Conservation (phyloP, 2,329 filamentous ascomycete genomes). For the Kalaharituber pfeilii region DNA sequence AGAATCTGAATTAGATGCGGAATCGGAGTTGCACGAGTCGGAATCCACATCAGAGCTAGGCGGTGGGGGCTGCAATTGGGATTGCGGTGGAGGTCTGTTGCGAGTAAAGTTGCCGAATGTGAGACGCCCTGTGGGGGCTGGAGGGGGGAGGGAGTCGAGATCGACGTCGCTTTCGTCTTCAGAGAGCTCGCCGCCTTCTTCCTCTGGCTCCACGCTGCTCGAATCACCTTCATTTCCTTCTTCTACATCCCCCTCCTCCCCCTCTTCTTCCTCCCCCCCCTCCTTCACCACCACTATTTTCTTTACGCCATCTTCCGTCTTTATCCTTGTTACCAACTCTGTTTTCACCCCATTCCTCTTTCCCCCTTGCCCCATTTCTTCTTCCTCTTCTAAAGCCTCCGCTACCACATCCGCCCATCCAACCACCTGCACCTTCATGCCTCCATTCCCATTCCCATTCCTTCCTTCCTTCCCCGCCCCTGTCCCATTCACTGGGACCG, state of each 20-base stretch:
- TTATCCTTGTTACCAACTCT: conserved; percentile 4
- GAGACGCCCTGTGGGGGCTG: neutral
- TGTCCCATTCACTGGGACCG: conserved; percentile 23
- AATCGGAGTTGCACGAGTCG: neutral
- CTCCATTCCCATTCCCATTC: conserved; percentile 25
- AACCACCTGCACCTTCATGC: conserved; percentile 20
- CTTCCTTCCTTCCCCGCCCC: conserved; percentile 24
- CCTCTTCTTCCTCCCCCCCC: neutral
- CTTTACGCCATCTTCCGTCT: no score
- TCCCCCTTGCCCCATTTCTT: conserved; percentile 27
- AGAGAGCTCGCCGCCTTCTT: conserved; percentile 45
- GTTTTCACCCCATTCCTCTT: conserved; percentile 25
- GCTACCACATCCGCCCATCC: conserved; percentile 24
- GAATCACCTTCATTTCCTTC: conserved; percentile 2
- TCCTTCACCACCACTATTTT: conserved; percentile 12
- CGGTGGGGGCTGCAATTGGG: neutral
- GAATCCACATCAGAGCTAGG: no score
- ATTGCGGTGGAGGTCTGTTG: neutral
- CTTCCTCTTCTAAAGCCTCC: conserved; percentile 27
- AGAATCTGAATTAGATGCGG: neutral
- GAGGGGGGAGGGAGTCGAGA: neutral
- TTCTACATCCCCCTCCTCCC: neutral
- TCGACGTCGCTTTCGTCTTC: neutral
- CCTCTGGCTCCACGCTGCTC: conserved; percentile 22
- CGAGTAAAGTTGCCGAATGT: neutral